These are phyloP conservation scores for Psidium friedrichsthalianum DNA, from an alignment of 345 rosid species.

Conservation along the genomic window DNA sequence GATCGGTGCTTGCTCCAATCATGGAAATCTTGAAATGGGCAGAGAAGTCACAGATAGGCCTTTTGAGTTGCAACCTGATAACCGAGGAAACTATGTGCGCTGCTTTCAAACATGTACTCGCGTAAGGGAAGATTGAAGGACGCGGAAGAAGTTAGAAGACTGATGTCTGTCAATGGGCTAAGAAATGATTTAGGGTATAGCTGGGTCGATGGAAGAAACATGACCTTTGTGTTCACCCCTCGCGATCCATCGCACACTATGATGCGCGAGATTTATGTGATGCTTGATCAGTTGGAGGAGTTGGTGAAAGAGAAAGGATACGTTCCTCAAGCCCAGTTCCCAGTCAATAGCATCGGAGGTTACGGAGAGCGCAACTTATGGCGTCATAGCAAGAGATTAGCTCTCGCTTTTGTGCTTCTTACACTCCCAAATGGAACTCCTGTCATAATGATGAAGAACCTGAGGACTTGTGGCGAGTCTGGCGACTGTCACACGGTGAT, in stretches of 20 bases:
- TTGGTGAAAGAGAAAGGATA: conserved; percentile 23
- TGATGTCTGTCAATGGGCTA: conserved; percentile 25
- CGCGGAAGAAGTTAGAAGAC: conserved; percentile 29
- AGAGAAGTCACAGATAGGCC: conserved; percentile 25
- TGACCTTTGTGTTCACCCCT: conserved; percentile 20
- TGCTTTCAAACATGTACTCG: conserved; percentile 25
- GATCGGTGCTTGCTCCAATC: conserved; percentile 26
- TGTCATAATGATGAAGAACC: conserved; percentile 22
- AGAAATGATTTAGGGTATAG: conserved; percentile 34
- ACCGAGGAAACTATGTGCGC: conserved; percentile 22
- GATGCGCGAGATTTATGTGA: conserved; percentile 18
- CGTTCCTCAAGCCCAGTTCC: conserved; percentile 11
- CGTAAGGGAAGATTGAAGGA: conserved; percentile 17
- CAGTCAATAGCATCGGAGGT: conserved; percentile 6
- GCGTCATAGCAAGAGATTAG: conserved; percentile 30
- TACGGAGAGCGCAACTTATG: conserved; percentile 20
- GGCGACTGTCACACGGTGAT: conserved; percentile 21
- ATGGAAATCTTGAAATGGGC: conserved; percentile 25
- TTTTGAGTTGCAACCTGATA: conserved; percentile 24
- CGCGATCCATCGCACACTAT: conserved; percentile 20
- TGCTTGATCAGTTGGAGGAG: conserved; percentile 11
- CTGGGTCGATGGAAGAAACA: conserved; percentile 21
- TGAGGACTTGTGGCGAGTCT: conserved; percentile 11
- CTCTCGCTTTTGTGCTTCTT: conserved; percentile 24
- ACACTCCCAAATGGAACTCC: conserved; percentile 19